These are phyloP conservation scores for Leonotis leonurus DNA, from an alignment of 257 asterid species.

Conservation along the genomic window DNA sequence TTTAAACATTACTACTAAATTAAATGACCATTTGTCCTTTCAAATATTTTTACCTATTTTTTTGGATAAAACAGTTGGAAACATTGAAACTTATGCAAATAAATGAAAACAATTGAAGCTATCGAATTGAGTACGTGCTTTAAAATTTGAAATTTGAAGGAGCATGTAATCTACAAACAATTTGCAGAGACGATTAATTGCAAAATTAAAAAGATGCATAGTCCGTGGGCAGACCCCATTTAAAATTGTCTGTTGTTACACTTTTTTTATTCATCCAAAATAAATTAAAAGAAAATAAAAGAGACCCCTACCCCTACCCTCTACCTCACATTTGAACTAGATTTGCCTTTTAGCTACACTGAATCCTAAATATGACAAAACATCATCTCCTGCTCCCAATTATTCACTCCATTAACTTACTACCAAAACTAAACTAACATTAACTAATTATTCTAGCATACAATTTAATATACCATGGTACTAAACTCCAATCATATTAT, in stretches of 20 bases:
- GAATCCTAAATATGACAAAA: constrained; percentile 28
- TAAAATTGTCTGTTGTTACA: constrained; percentile 4
- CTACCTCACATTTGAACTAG: neutral
- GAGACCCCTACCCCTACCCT: neutral
- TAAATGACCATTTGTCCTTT: too few relatives aligned
- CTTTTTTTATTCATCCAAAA: neutral
- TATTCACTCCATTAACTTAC: constrained; percentile 20
- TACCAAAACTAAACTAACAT: neutral
- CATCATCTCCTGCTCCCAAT: constrained; percentile 11
- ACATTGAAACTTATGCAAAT: too few relatives aligned
- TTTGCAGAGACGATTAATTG: neutral
- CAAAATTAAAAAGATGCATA: neutral
- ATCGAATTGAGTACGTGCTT: too few relatives aligned
- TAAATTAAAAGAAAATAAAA: neutral
- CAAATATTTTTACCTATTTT: too few relatives aligned
- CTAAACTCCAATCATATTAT: too few relatives aligned
- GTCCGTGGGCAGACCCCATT: neutral
- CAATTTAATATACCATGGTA: too few relatives aligned
- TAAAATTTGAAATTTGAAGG: too few relatives aligned
- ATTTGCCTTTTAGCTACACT: constrained; percentile 20
- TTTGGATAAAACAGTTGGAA: too few relatives aligned
- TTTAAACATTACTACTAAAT: too few relatives aligned
- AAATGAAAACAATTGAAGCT: too few relatives aligned
- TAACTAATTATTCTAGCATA: too few relatives aligned
- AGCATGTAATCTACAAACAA: neutral